Evolutionary conservation across 2,329 filamentous ascomycete genomes (phyloP).

Genomic region (Colletotrichum brevisporum): DNA sequence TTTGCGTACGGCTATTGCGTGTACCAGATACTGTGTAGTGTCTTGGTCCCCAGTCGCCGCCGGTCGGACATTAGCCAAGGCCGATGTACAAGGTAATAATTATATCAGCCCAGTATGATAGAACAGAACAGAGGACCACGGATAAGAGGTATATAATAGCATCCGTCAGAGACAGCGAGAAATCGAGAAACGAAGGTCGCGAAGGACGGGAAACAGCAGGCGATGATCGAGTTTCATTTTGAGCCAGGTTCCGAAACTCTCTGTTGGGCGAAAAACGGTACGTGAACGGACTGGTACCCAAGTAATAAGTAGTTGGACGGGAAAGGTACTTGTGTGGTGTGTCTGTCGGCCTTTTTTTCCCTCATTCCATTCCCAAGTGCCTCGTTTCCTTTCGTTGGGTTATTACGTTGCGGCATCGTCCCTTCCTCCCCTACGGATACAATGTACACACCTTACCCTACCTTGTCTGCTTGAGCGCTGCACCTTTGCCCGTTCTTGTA

Average conservation of each 20-base stretch:
- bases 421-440: not conserved
- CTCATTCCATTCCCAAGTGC: conserved; percentile 2
- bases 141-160: not conserved
- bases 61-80: conserved; percentile 27
- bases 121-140: conserved; percentile 1
- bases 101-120: conserved; percentile 17
- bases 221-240: conserved; percentile 35
- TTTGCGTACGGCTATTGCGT: conserved; percentile 8
- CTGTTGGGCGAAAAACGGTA: conserved; percentile 8
- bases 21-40: conserved; percentile 3
- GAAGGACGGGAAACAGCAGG: not conserved
- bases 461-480: too few relatives aligned
- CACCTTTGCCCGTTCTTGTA: not conserved
- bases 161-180: not conserved
- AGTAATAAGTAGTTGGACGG: not conserved
- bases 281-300: not conserved
- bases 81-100: conserved; percentile 12
- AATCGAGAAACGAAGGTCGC: not conserved
- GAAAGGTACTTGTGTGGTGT: conserved; percentile 4
- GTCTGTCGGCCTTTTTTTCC: not conserved
- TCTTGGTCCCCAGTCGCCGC: conserved; percentile 30
- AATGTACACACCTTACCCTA: too few relatives aligned
- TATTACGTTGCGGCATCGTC: not conserved
- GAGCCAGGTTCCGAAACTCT: conserved; percentile 37
- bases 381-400: conserved; percentile 11